Evolutionary conservation across 1,284 basidiomycete genomes (phyloP).

Genomic region (Heterobasidion irregulare): DNA sequence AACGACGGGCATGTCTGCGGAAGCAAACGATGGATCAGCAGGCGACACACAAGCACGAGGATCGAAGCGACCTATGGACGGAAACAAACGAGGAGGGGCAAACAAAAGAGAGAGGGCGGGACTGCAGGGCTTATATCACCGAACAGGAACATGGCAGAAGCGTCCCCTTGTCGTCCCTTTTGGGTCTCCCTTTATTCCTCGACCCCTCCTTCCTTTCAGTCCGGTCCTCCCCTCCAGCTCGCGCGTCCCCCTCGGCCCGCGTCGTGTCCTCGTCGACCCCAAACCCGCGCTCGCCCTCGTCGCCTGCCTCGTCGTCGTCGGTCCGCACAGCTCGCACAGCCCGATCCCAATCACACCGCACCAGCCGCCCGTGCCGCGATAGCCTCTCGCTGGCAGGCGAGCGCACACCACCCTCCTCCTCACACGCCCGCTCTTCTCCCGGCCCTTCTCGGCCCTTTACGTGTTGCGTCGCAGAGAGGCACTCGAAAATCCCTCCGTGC

Average conservation of each 20-base stretch:
- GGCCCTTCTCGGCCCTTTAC: no score
- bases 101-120: background rate
- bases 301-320: no score
- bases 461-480: no score
- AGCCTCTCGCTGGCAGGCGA: no score
- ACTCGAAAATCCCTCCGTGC: no score
- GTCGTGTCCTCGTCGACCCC: no score
- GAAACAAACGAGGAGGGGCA: conserved; percentile 13
- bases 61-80: conserved; percentile 13
- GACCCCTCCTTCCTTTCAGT: background rate
- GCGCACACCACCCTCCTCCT: no score
- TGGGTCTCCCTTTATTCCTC: background rate
- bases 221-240: background rate
- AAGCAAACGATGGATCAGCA: conserved; percentile 3
- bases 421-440: no score
- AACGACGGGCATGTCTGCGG: conserved; percentile 26
- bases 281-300: no score
- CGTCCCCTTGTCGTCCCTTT: background rate
- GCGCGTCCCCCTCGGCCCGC: background rate
- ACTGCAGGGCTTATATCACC: background rate
- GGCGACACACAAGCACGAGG: background rate
- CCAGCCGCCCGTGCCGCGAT: no score
- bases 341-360: no score
- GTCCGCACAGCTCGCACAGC: no score
- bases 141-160: background rate